Conservation (phyloP, 1,284 basidiomycete genomes). For the Pholiota adiposa region DNA sequence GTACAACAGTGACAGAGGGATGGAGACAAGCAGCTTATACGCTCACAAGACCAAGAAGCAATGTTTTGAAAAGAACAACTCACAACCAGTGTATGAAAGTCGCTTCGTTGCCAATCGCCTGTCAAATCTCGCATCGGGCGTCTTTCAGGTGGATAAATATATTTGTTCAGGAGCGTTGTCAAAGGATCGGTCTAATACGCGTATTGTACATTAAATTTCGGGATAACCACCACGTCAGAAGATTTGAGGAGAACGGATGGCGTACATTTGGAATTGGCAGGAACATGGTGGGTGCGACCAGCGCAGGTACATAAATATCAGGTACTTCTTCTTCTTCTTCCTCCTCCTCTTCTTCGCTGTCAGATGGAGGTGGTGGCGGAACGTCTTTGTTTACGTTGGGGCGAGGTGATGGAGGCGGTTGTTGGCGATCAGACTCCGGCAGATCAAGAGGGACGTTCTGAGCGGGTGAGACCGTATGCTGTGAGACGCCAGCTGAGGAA, state of each 20-base stretch:
- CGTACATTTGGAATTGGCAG: conserved; percentile 84
- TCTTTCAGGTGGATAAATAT: conserved; percentile 73
- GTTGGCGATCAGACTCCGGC: conserved; percentile 21
- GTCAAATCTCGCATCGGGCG: conserved; percentile 72
- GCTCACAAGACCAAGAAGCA: conserved; percentile 11
- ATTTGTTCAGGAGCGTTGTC: conserved; percentile 77
- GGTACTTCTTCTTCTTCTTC: conserved; percentile 56
- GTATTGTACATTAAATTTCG: conserved; percentile 47
- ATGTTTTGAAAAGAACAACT: conserved; percentile 27
- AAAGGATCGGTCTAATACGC: conserved; percentile 78
- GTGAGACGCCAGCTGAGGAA: conserved; percentile 33
- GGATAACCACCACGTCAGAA: conserved; percentile 65
- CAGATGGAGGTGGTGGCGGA: conserved; percentile 47
- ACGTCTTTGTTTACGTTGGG: conserved; percentile 47
- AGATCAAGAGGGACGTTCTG: conserved; percentile 41
- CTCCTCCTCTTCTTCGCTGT: conserved; percentile 49
- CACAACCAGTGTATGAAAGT: conserved; percentile 80
- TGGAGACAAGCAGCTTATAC: too few species aligned
- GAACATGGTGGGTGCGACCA: conserved; percentile 76
- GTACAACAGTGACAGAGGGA: too few species aligned
- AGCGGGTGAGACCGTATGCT: conserved; percentile 34
- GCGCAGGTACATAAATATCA: conserved; percentile 61
- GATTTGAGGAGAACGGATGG: conserved; percentile 48
- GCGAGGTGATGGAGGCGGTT: conserved; percentile 25
- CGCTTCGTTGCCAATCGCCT: conserved; percentile 71